These are phyloP conservation scores for Talaromyces sp. DNA, from an alignment of 2,329 filamentous ascomycete genomes.

Conservation along the genomic window DNA sequence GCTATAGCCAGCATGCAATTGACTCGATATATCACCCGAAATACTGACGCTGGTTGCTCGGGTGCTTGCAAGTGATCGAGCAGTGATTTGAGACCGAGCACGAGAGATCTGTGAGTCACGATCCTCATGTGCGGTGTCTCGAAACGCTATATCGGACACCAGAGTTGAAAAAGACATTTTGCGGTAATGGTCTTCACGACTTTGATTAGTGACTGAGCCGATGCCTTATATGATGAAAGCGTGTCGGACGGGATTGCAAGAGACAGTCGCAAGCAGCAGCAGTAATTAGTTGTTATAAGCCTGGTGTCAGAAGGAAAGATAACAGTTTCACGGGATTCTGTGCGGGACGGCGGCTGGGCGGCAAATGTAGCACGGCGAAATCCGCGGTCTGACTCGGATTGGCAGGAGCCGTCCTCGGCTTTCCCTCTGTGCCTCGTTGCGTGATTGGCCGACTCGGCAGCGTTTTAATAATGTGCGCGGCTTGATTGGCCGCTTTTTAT, in stretches of 20 bases:
- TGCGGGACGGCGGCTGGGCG: background rate
- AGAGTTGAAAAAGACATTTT: conserved; percentile 50
- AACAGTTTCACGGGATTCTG: background rate
- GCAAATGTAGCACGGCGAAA: background rate
- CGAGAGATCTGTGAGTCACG: conserved; percentile 43
- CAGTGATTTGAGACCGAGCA: conserved; percentile 36
- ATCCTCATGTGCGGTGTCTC: conserved; percentile 42
- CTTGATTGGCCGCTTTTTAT: background rate
- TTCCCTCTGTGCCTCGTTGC: background rate
- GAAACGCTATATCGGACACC: conserved; percentile 49
- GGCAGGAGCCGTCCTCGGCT: background rate
- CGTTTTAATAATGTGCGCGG: background rate
- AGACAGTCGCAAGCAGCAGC: too few species aligned
- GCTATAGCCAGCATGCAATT: conserved; percentile 78
- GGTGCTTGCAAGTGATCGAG: conserved; percentile 47
- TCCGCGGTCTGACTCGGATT: background rate
- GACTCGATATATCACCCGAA: conserved; percentile 69
- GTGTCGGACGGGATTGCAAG: too few species aligned
- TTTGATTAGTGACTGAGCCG: background rate
- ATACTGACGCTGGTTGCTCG: conserved; percentile 52
- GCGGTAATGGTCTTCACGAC: background rate
- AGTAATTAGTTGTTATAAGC: background rate
- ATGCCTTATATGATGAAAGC: background rate
- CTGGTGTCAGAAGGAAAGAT: background rate
- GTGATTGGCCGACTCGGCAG: background rate